Evolutionary conservation across 768 basidiomycete genomes (phyloP), one percentile per base, ranked within the genome.

Genomic region (Phaeotremella fagi): DNA sequence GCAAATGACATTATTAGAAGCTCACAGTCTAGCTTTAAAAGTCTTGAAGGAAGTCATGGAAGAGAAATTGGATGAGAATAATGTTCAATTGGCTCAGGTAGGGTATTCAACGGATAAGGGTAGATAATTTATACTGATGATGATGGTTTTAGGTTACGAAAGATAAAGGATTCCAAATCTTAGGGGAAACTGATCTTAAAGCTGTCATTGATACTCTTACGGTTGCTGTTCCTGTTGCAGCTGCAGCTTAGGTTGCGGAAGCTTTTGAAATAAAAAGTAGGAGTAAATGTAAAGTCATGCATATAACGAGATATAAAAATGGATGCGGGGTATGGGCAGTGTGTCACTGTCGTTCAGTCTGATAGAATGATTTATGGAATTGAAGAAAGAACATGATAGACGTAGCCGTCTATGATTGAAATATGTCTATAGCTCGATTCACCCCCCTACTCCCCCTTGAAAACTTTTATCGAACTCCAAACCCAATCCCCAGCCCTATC

Each of bases 21-120:
- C 91, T 0, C 89, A 97, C 63, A 78, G 82, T 33, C 77, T 98
- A 58, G 86, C 88, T 2, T 78, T 98, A 48, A 85, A 83, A 59
- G 89, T 98, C 42, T 78, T 98, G 58, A 98, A 99, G 78, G 91
- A 98, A 78, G 95, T 98, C 38, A 99, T 98, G 95, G 95, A 98
- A 75, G 95, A 98, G 78, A 97, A 95, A 75, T 82, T 99, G 37
- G 94, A 98, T 76, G 89, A 95, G 64, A 92, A 97, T 78, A 98
- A 99, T 64, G 92, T 98, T 23, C 92, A 98, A 75, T 80, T 99
- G 14, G 91, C 94, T 48, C 90, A 92, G 81, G 92, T 87, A 48
- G 27, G 79, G 14, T 23, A 46, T 23, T 12, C 47, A 9, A 4
- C 48, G 25, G 15, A 18, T 2, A 27, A 28, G 14, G n/a, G n/a